phyloP scores from a whole-genome alignment of 106 monocot species.

The Platanthera zijinensis region DNA sequence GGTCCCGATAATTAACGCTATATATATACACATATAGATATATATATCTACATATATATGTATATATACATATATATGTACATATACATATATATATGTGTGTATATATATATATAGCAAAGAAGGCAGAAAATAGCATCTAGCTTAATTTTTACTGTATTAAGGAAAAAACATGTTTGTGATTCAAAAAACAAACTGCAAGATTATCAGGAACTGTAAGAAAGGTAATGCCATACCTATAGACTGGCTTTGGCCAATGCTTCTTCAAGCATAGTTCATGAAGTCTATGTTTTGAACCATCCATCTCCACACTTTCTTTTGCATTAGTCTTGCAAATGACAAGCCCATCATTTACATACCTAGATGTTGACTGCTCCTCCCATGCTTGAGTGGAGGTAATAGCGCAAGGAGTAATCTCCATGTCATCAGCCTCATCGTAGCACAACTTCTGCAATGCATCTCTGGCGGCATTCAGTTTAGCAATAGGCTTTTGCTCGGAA shows the following conservation, averaged over 20 bases:
- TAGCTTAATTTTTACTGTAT: no score
- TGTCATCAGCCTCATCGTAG: background rate
- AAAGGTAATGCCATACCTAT: slow-evolving; percentile 27
- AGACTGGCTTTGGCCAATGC: slow-evolving; percentile 39
- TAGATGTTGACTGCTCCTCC: background rate
- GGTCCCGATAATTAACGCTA: no score
- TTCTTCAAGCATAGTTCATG: slow-evolving; percentile 44
- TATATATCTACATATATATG: no score
- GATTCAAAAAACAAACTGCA: background rate
- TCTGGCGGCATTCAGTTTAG: slow-evolving; percentile 58
- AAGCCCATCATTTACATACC: slow-evolving; percentile 1
- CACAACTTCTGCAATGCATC: slow-evolving; percentile 40
- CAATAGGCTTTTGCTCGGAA: slow-evolving; percentile 43
- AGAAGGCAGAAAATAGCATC: no score
- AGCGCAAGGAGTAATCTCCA: background rate
- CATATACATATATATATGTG: no score
- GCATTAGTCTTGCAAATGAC: background rate
- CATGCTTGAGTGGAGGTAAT: background rate
- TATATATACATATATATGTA: no score
- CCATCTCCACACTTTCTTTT: slow-evolving; percentile 1
- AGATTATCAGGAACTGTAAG: background rate
- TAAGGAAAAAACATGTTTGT: no score
- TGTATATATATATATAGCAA: no score
- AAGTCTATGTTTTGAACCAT: slow-evolving; percentile 38
- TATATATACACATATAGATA: no score